A percentile compares a stretch with the other conserved stretches of the same genome.
Conservation (phyloP, 345 rosid genomes). For the Camelina neglecta region DNA sequence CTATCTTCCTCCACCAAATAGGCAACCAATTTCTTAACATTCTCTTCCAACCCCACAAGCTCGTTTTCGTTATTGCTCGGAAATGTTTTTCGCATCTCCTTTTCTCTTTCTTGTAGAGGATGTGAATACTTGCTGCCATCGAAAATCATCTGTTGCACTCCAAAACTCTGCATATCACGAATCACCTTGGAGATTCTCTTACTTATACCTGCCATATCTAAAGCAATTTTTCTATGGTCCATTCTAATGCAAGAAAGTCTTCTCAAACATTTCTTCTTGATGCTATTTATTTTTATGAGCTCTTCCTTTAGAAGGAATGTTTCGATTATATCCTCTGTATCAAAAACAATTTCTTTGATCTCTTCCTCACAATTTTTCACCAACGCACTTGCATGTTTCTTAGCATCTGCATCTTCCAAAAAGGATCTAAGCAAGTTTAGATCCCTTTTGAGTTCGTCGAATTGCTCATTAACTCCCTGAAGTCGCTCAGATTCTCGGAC, state of each 20-base stretch:
- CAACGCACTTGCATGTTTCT: conserved; percentile 20
- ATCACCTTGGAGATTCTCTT: conserved; percentile 41
- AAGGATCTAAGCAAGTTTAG: conserved; percentile 30
- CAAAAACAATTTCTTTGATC: conserved; percentile 35
- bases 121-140: too few relatives aligned
- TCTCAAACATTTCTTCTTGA: not conserved
- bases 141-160: conserved; percentile 12
- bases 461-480: conserved; percentile 21
- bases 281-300: not conserved
- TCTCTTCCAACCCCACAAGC: not conserved
- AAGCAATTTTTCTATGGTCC: not conserved
- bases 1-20: not conserved
- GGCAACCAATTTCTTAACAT: not conserved
- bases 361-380: conserved; percentile 37
- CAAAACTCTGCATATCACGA: conserved; percentile 39
- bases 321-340: conserved; percentile 43
- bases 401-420: conserved; percentile 43
- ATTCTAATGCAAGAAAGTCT: not conserved
- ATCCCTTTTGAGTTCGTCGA: conserved; percentile 25
- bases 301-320: conserved; percentile 27
- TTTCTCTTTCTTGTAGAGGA: too few relatives aligned
- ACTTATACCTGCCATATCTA: conserved; percentile 1
- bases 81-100: too few relatives aligned
- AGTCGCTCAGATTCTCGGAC: conserved; percentile 25
- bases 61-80: not conserved